These are phyloP conservation scores for Ophiocordyceps camponoti-rufipedis DNA, from an alignment of 2,329 filamentous ascomycete genomes.

Conservation along the genomic window DNA sequence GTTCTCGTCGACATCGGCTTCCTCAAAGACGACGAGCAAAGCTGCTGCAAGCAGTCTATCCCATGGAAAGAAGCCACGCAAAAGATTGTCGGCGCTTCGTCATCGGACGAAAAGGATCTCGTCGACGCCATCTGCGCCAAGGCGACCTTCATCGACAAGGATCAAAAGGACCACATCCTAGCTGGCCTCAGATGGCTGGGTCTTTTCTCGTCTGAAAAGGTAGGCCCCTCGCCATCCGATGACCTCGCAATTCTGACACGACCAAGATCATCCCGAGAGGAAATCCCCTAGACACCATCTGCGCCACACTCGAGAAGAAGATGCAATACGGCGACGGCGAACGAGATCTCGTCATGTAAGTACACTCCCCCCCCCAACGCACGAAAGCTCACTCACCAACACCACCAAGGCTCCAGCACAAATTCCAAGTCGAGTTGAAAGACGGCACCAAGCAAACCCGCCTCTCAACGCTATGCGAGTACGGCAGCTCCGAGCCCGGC, in stretches of 20 bases:
- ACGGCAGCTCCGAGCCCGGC: constrained; percentile 47
- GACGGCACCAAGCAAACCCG: constrained; percentile 61
- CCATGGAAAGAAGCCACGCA: constrained; percentile 75
- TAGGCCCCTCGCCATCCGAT: neutral
- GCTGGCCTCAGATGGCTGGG: constrained; percentile 55
- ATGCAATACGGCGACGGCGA: constrained; percentile 73
- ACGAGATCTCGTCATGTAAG: constrained; percentile 56
- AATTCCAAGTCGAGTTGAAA: constrained; percentile 68
- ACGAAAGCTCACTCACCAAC: neutral
- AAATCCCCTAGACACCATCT: constrained; percentile 81
- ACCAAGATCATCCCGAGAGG: constrained; percentile 43
- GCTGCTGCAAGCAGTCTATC: constrained; percentile 46
- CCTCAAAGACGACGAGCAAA: constrained; percentile 51
- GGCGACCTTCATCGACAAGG: constrained; percentile 49
- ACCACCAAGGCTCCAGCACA: constrained; percentile 46
- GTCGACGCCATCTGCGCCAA: constrained; percentile 56
- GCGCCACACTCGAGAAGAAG: constrained; percentile 75
- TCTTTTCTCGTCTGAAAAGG: constrained; percentile 44
- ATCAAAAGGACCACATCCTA: constrained; percentile 53
- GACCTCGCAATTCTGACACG: neutral
- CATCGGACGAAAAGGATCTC: constrained; percentile 50
- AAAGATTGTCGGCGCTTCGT: constrained; percentile 53
- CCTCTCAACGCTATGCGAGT: constrained; percentile 67
- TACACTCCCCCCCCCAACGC: no score
- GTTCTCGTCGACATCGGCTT: constrained; percentile 81